A percentile compares a stretch with the other conserved stretches of the same genome.
These are phyloP conservation scores for Ceratocystiopsis sp. DNA, from an alignment of 2,329 filamentous ascomycete genomes.

Conservation along the genomic window DNA sequence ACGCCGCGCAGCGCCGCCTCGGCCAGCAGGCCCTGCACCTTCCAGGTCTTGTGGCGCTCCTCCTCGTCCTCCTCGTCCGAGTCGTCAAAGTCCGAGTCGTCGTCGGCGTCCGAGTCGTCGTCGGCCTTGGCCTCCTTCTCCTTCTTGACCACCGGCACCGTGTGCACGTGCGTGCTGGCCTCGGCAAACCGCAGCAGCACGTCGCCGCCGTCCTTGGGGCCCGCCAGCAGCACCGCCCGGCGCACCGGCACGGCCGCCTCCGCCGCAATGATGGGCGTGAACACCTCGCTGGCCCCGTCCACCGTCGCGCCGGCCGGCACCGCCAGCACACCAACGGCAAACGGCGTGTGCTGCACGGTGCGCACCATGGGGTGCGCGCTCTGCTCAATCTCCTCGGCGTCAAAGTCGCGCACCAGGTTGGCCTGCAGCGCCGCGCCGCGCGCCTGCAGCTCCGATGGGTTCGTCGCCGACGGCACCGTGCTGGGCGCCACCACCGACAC, in stretches of 20 bases:
- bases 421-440: constrained; percentile 92
- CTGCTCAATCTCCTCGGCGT: constrained; percentile 84
- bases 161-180: constrained; percentile 49
- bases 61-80: constrained; percentile 71
- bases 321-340: constrained; percentile 74
- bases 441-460: constrained; percentile 79
- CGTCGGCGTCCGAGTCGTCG: constrained; percentile 44
- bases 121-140: constrained; percentile 47
- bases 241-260: constrained; percentile 85
- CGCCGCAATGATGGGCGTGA: constrained; percentile 64
- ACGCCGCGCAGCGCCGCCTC: constrained; percentile 72
- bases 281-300: constrained; percentile 50
- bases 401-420: constrained; percentile 85
- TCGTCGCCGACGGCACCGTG: constrained; percentile 61
- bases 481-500: constrained; percentile 71
- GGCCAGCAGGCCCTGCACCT: constrained; percentile 64
- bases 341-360: constrained; percentile 75
- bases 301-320: constrained; percentile 34
- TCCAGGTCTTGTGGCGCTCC: constrained; percentile 80
- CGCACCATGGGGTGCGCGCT: constrained; percentile 91
- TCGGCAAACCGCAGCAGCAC: constrained; percentile 80
- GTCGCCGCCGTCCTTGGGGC: constrained; percentile 67
- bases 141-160: constrained; percentile 79
- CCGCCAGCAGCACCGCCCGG: constrained; percentile 61
- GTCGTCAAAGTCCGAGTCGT: constrained; percentile 47